Base-by-base conservation (phyloP, 352 stramenopile genomes). In the Phytophthora crassamura region DNA sequence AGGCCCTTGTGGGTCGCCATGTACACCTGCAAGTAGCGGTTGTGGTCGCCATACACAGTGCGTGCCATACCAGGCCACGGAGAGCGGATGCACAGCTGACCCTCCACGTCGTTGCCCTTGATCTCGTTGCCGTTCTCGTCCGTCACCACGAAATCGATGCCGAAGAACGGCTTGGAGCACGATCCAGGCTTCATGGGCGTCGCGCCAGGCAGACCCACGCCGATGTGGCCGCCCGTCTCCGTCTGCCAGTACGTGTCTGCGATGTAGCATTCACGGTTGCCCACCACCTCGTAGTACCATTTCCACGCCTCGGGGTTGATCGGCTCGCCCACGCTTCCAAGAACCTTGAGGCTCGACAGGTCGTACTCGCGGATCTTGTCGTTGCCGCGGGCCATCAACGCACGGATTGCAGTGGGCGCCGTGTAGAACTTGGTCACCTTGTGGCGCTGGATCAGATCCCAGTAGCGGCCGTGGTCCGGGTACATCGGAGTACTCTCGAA, bases 171-270 rank as follows among this genome's bases (percentile, higher is more conserved):
- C 40, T 98, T 88, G 18, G 90, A 92, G 73, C 94, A 98, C 15
- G 84, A 97, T 16, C 97, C 96, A 11, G 97, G 94, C 68, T 98
- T 84, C 80, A 89, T 89, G 1, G 77, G 67, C 3, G 93, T 98
- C 4, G 89, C 76, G 6, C 95, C 96, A 9, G 96, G 95, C 3
- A 99, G 75, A 62, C 97, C 97, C 1, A 96, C 95, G 16, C 98
- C 87, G 28, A 99, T 86, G 69, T 99, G 94, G 18, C 96, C 96
- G 33, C 96, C 97, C 7, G 96, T 99, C 79, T 99, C 97, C 5
- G 97, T 99, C 72, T 99, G 97, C 96, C 96, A 99, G 77, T 98
- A 99, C 39, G 97, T 99, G 72, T 99, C 97, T 1, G 97, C 93
- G 16, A 99, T 89, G 60, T 95, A 90, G 74, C 94, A 98, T 35